Conservation (phyloP, 2,329 filamentous ascomycete genomes). For the Chalara sp. region DNA sequence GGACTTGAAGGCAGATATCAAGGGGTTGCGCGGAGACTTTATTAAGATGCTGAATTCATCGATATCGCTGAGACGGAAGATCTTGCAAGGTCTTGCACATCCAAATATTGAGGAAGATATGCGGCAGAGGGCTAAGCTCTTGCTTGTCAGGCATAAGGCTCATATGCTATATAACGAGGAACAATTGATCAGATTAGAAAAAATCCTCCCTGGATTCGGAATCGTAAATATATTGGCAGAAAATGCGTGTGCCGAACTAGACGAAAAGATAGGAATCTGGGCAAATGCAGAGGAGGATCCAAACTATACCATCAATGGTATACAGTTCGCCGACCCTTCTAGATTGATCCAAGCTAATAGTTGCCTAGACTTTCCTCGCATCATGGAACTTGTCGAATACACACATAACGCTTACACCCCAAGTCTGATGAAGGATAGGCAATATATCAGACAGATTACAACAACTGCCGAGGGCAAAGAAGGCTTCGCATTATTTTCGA, state of each 20-base stretch:
- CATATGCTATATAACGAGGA: constrained; percentile 3
- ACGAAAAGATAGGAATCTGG: constrained; percentile 4
- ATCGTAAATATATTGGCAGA: constrained; percentile 3
- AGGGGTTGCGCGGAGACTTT: neutral
- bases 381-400: neutral
- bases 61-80: constrained; percentile 7
- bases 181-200: constrained; percentile 4
- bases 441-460: too few species aligned
- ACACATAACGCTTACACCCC: too few species aligned
- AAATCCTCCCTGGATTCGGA: constrained; percentile 3
- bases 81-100: constrained; percentile 3
- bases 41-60: constrained; percentile 5
- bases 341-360: too few species aligned
- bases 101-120: constrained; percentile 5
- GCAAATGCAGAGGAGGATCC: neutral
- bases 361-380: constrained; percentile 4
- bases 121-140: neutral
- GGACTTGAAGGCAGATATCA: constrained; percentile 4
- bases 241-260: constrained; percentile 2
- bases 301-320: neutral
- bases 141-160: constrained; percentile 1
- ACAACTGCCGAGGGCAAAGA: too few species aligned
- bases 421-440: too few species aligned
- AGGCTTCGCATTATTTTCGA: constrained; percentile 5
- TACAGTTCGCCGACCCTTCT: too few species aligned